phyloP scores from a whole-genome alignment of 2,329 filamentous ascomycete genomes.

The Trichoderma pleuroti region DNA sequence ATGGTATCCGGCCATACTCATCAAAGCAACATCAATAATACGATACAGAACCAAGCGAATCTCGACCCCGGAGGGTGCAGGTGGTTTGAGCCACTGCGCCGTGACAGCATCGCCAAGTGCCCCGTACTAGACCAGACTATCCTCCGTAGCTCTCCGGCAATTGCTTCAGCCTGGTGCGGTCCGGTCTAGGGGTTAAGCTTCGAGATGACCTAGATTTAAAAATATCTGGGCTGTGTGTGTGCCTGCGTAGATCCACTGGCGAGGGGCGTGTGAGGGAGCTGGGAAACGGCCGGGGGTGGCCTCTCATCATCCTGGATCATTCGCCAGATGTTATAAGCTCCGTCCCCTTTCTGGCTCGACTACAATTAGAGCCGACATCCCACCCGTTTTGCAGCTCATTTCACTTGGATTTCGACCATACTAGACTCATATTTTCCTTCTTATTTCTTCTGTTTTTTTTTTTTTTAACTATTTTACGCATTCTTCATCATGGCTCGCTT shows the following conservation, averaged over 20 bases:
- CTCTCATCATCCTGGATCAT: not conserved
- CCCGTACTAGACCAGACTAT: not conserved
- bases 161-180: not conserved
- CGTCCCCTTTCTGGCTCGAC: not conserved
- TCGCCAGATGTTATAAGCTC: slow-evolving; percentile 1
- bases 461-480: not conserved
- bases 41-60: not conserved
- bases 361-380: not conserved
- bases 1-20: not conserved
- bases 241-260: not conserved
- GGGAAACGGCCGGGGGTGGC: not conserved
- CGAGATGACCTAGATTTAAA: not conserved
- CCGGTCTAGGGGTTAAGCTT: not conserved
- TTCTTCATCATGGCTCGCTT: not conserved
- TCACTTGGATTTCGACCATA: not conserved
- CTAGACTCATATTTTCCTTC: not conserved
- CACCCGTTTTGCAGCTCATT: not conserved
- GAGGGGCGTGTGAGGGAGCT: not conserved
- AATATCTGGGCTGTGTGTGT: not conserved
- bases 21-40: not conserved
- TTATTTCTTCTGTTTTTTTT: not conserved
- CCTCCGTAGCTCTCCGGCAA: not conserved
- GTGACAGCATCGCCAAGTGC: not conserved
- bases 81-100: not conserved
- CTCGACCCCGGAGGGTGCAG: not conserved